Base-by-base conservation (phyloP, 2,329 filamentous ascomycete species). In the Penicillium thymicola region DNA sequence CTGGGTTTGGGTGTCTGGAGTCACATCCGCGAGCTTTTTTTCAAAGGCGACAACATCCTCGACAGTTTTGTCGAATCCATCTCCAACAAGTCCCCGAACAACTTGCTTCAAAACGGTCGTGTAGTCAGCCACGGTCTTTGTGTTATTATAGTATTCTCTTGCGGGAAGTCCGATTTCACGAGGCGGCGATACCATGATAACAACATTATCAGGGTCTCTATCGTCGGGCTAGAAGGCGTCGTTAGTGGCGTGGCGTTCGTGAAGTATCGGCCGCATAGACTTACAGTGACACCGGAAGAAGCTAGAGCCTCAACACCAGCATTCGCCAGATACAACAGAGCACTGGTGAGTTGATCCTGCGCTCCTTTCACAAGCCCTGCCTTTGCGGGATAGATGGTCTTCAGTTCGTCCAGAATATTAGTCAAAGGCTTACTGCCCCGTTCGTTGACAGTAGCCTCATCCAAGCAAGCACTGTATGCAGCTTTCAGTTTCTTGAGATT, bases 401-500 rank as follows among this genome's bases (percentile, higher is more conserved):
- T 74, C 36, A 88, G 71, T 43, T 81, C 71, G 14, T 79, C 70
- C n/a, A 90, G 73, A 10, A 89, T 71, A 5, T 80, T 70, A 18
- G 79, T 69, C 40, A 91, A 70, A 3, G 87, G 86, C 56, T 78
- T 69, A 6, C 81, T 74, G 2, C 86, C 87, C 11, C 78, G 68
- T 42, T 80, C 71, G 60, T 81, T 80, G 48, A 89, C 81, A 10
- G 75, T 72, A 8, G 81, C 76, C 66, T 87, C 82, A 63, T 90
- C 79, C 70, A 88, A 81, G 66, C 88, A 91, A 34, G 86, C 82
- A 59, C 83, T 74, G 65, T 89, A 90, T 0, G 81, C 82, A 44
- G 79, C 72, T 69, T 87, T 83, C 66, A 90, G 75, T 70, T 87
- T 87, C 58, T 82, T 73, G 65, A 89, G 89, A 67, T 89, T 90